Base-by-base conservation (phyloP, 1,139 yeast species). In the Meyerozyma elateridarum region DNA sequence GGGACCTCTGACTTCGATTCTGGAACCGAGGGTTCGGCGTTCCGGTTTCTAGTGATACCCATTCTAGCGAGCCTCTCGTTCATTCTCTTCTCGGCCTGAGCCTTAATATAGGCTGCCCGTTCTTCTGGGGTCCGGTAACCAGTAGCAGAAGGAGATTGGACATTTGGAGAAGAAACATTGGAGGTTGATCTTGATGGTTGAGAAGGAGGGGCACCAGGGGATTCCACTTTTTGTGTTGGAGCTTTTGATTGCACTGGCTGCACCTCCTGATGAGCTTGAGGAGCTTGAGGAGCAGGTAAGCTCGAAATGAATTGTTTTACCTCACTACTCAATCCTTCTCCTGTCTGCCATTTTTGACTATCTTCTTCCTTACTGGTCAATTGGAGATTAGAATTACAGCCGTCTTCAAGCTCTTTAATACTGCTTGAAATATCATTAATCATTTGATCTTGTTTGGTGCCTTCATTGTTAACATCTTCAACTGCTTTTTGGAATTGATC, bases 61-160 rank as follows among this genome's bases (percentile, higher is more conserved):
- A 89, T 70, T 42, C 83, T 84, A 1, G 95, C 96, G 51, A 88
- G 68, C 46, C 93, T 70, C 48, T 88, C 96, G 41, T 79, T 81
- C 94, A 89, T 88, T 49, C 87, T 75, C 56, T 82, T 78, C 46
- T 84, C 85, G 0, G 97, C 97, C 49, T 85, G 95, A 8, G 91
- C 95, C 52, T 85, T 87, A 38, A 88, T 81, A 45, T 79, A 79
- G 5, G 89, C 89, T 6, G 93, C 74, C 43, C 96, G 71, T 36
- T 85, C 94, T 44, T 76, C 84, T 7, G 72, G 70, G 11, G 65
- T 60, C 14, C 45, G 54, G 44, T 62, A 64, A 7, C 7, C 29
- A 21, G 27, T 21, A 25, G 11, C 18, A 15, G 33, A 28, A 28
- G 35, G 5, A 9, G 21, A 15, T 25, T 18, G 19, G 5, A 21